These are phyloP conservation scores for Calocybe gangraenosa DNA, from an alignment of 768 basidiomycete genomes.

Conservation along the genomic window DNA sequence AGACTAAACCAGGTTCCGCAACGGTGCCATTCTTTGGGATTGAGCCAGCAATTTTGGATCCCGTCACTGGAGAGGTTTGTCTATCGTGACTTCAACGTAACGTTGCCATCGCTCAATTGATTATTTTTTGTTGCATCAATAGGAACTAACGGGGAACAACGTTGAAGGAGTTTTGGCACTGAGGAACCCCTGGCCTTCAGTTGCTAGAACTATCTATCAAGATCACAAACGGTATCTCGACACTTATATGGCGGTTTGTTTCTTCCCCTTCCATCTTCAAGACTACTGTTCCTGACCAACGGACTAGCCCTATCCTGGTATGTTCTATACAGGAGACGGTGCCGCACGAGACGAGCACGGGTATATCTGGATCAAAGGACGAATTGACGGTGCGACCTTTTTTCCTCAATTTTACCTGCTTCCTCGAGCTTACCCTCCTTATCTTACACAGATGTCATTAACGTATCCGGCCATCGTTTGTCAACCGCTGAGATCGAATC, in stretches of 20 bases:
- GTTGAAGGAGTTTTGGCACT: constrained; percentile 91
- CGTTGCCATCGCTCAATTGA: background rate
- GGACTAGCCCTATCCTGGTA: constrained; percentile 72
- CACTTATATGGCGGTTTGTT: constrained; percentile 43
- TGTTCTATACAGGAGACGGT: constrained; percentile 97
- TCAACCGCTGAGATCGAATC: constrained; percentile 99
- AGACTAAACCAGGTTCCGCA: constrained; percentile 94
- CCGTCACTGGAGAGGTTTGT: constrained; percentile 64
- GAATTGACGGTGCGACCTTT: constrained; percentile 71
- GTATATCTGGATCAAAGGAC: constrained; percentile 98
- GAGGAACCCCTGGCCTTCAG: constrained; percentile 89
- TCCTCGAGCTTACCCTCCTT: constrained; percentile 2
- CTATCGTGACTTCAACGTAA: background rate
- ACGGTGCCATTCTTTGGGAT: constrained; percentile 99
- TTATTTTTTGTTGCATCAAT: too few relatives aligned
- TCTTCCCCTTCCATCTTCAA: background rate
- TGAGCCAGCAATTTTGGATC: constrained; percentile 83
- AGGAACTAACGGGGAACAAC: constrained; percentile 71
- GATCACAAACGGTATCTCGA: constrained; percentile 82
- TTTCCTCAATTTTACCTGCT: constrained; percentile 3
- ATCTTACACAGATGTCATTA: constrained; percentile 77
- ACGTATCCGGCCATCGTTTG: constrained; percentile 94
- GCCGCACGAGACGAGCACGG: constrained; percentile 92
- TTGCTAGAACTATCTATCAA: constrained; percentile 87
- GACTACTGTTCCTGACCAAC: background rate